Percentiles rank a stretch among this genome's conserved stretches.
Conservation (phyloP, 371 early-diverging fungal species). For the Mortierella sp. region DNA sequence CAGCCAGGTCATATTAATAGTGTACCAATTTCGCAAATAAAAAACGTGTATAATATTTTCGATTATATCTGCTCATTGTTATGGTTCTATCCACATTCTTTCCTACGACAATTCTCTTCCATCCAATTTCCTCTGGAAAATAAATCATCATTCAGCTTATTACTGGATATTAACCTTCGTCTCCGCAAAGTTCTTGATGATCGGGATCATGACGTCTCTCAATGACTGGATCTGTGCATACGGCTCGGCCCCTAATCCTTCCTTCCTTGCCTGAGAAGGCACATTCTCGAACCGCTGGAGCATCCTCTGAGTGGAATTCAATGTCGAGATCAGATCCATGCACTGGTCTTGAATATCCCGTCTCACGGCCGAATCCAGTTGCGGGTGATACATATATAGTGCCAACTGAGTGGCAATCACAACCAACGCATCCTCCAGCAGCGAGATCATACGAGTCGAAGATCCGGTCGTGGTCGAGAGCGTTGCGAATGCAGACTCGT, state of each 20-base stretch:
- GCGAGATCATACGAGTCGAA: slow-evolving; percentile 39
- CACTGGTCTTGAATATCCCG: slow-evolving; percentile 51
- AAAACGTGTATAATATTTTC: too few species aligned
- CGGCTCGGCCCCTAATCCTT: slow-evolving; percentile 25
- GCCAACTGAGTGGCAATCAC: slow-evolving; percentile 52
- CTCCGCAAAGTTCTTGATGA: slow-evolving; percentile 49
- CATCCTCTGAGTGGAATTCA: slow-evolving; percentile 42
- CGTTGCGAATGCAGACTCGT: slow-evolving; percentile 50
- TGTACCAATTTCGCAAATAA: too few species aligned
- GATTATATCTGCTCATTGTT: too few species aligned
- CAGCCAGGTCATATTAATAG: slow-evolving; percentile 53
- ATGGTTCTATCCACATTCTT: too few species aligned
- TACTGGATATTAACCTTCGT: slow-evolving; percentile 37
- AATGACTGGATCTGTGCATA: slow-evolving; percentile 34
- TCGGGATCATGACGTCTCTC: slow-evolving; percentile 49
- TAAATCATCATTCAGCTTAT: neutral
- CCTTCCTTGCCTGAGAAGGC: slow-evolving; percentile 24
- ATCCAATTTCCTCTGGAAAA: too few species aligned
- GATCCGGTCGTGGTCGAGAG: slow-evolving; percentile 51
- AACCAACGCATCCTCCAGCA: slow-evolving; percentile 51
- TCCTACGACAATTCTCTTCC: neutral
- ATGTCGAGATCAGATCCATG: slow-evolving; percentile 36
- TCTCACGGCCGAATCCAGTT: slow-evolving; percentile 25
- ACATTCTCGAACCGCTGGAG: slow-evolving; percentile 53
- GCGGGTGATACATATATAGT: slow-evolving; percentile 46